A percentile compares a stretch with the other conserved stretches of the same genome.
These are phyloP conservation scores for Ambrosiella cleistominuta DNA, from an alignment of 2,329 filamentous ascomycete species.

Conservation along the genomic window DNA sequence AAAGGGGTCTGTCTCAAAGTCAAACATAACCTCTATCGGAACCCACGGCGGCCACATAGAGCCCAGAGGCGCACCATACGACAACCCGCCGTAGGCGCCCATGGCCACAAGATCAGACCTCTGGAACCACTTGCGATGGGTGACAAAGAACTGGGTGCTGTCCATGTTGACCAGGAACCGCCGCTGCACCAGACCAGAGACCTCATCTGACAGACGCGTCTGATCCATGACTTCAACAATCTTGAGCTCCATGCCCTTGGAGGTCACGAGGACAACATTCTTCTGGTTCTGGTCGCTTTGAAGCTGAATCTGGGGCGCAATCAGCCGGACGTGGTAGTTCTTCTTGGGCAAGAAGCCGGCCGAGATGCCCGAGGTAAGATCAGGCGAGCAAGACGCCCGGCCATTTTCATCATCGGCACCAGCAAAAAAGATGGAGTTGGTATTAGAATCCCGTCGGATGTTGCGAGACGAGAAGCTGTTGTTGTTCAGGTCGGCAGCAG, in stretches of 20 bases:
- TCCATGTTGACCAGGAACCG: conserved; percentile 93
- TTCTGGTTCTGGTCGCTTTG: conserved; percentile 97
- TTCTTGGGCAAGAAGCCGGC: conserved; percentile 81
- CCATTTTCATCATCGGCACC: conserved; percentile 14
- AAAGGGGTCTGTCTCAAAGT: conserved; percentile 82
- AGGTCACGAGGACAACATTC: conserved; percentile 87
- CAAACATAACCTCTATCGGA: conserved; percentile 95
- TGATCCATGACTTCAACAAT: conserved; percentile 98
- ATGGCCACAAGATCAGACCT: conserved; percentile 63
- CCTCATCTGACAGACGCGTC: conserved; percentile 73
- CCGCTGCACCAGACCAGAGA: conserved; percentile 87
- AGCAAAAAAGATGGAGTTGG: conserved; percentile 10
- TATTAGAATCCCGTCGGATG: conserved; percentile 7
- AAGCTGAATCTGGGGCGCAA: conserved; percentile 92
- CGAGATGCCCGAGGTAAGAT: conserved; percentile 59
- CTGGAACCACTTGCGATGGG: conserved; percentile 77
- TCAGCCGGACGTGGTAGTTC: conserved; percentile 84
- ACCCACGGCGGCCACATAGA: conserved; percentile 97
- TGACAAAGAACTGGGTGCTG: conserved; percentile 95
- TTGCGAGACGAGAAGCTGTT: not conserved
- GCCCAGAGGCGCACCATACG: conserved; percentile 69
- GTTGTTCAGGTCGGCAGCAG: not conserved
- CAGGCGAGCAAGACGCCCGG: conserved; percentile 23
- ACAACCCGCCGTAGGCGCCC: conserved; percentile 63
- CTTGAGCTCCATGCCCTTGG: conserved; percentile 96